These are phyloP conservation scores for Ensete ventricosum DNA, from an alignment of 176 grass and related monocot genomes.

Conservation along the genomic window DNA sequence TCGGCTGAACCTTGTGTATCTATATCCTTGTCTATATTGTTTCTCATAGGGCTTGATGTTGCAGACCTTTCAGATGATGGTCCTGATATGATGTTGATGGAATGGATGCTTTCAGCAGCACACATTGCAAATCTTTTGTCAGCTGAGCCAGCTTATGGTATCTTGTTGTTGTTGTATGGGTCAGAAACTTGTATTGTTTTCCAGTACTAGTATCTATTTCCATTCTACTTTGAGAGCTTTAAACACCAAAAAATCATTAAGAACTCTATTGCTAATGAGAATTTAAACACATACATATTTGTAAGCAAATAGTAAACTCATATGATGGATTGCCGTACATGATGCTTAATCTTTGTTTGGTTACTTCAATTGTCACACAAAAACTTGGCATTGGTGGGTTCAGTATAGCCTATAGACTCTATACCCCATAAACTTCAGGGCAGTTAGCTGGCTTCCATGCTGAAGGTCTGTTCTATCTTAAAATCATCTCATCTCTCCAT, in stretches of 20 bases:
- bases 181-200: too few species aligned
- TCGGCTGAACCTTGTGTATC: not conserved
- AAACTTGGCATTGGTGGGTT: constrained; percentile 95
- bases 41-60: constrained; percentile 70
- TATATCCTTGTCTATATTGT: not conserved
- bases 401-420: constrained; percentile 55
- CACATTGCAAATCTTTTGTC: constrained; percentile 81
- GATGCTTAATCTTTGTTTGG: not conserved
- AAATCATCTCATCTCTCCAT: not conserved
- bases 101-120: constrained; percentile 58
- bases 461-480: constrained; percentile 42
- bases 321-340: too few species aligned
- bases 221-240: too few species aligned
- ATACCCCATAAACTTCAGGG: constrained; percentile 65
- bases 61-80: constrained; percentile 67
- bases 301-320: too few species aligned
- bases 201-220: too few species aligned
- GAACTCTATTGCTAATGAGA: too few species aligned
- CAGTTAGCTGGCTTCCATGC: constrained; percentile 78
- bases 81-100: constrained; percentile 65
- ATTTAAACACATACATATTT: too few species aligned
- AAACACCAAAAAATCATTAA: too few species aligned
- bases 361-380: constrained; percentile 25
- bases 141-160: constrained; percentile 83
- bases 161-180: not conserved